A percentile compares a stretch with the other conserved stretches of the same genome.
Conservation (phyloP, 2,329 filamentous ascomycete species). For the Lachnellula hyalina region DNA sequence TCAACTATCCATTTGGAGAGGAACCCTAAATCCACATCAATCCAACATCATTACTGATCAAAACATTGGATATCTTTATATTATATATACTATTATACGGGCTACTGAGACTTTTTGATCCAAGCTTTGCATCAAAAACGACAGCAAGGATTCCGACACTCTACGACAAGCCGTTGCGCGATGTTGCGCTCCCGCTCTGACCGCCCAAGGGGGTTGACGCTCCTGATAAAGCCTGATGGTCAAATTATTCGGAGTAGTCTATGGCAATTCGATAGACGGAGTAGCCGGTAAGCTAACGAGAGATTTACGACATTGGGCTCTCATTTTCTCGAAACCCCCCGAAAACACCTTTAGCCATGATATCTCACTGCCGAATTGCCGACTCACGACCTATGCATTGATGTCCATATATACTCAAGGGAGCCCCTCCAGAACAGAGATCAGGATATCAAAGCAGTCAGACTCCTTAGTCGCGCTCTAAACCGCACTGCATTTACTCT, state of each 20-base stretch:
- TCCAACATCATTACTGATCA: not conserved
- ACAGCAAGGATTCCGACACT: not conserved
- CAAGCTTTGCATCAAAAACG: not conserved
- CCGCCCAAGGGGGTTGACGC: not conserved
- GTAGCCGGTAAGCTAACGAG: not conserved
- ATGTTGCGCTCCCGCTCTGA: not conserved
- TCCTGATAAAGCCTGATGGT: not conserved
- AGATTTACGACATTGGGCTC: not conserved
- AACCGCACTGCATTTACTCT: not conserved
- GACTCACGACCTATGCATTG: slow-evolving; percentile 6
- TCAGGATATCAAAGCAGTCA: slow-evolving; percentile 10
- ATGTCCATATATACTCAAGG: slow-evolving; percentile 8
- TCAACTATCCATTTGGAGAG: slow-evolving; percentile 93
- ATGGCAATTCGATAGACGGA: not conserved
- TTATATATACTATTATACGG: not conserved
- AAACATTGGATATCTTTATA: not conserved
- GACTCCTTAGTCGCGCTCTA: slow-evolving; percentile 7
- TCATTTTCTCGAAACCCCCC: not conserved
- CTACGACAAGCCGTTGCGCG: not conserved
- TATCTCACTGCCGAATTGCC: not conserved
- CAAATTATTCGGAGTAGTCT: not conserved
- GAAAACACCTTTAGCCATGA: not conserved
- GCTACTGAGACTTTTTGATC: not conserved
- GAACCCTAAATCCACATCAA: slow-evolving; percentile 18
- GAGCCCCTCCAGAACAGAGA: slow-evolving; percentile 3